A percentile compares a stretch with the other conserved stretches of the same genome.
Evolutionary conservation across 129 eudicot genomes (phyloP).

Genomic region (Helianthus tuberosus): DNA sequence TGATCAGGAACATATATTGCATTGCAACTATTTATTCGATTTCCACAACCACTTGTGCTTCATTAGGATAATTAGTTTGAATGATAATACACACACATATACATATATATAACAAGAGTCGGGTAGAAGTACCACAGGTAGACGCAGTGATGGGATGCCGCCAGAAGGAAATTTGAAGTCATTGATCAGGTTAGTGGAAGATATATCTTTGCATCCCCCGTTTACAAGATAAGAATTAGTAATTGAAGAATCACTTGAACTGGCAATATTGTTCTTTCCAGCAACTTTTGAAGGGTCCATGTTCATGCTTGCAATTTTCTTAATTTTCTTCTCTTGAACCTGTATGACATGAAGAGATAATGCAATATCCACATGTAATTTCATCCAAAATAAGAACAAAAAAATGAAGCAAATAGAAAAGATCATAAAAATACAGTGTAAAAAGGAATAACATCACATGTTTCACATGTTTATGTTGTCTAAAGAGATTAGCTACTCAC

Average conservation of each 20-base stretch:
- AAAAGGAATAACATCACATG: background rate
- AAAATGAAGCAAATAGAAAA: background rate
- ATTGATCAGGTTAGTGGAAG: slow-evolving; percentile 48
- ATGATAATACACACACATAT: background rate
- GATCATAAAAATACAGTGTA: background rate
- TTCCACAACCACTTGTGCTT: slow-evolving; percentile 9
- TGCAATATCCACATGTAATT: slow-evolving; percentile 7
- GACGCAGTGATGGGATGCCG: slow-evolving; percentile 75
- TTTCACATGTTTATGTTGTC: slow-evolving; percentile 4
- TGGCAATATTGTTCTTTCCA: slow-evolving; percentile 65
- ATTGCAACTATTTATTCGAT: background rate
- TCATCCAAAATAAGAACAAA: background rate
- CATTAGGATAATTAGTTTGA: background rate
- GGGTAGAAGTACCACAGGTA: slow-evolving; percentile 92
- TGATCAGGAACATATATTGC: background rate
- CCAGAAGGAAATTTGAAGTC: slow-evolving; percentile 76
- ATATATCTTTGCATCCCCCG: slow-evolving; percentile 66
- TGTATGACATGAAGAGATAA: slow-evolving; percentile 32
- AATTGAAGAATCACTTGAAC: slow-evolving; percentile 65
- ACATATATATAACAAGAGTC: slow-evolving; percentile 22
- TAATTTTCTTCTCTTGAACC: slow-evolving; percentile 98
- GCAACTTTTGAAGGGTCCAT: slow-evolving; percentile 64
- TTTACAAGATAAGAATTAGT: slow-evolving; percentile 57
- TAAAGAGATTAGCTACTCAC: slow-evolving; percentile 7
- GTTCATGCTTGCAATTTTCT: slow-evolving; percentile 83